Evolutionary conservation across 768 basidiomycete species (phyloP), one percentile per base, ranked within the genome.

Genomic region (Neoboletus subvelutipes): DNA sequence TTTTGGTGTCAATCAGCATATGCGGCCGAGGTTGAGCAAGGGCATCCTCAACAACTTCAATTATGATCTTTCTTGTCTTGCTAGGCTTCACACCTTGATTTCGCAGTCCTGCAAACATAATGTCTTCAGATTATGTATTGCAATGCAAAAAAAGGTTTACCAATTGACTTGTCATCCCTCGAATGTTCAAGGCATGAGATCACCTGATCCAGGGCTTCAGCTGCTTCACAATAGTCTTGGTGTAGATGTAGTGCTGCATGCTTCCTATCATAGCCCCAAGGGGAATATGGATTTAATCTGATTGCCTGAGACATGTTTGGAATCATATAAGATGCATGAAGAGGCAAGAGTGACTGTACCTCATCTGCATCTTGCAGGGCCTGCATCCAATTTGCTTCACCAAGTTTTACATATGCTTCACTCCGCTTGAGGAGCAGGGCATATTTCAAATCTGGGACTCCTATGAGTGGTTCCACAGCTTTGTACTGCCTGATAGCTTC

Each of bases 401-500:
- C 34, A 39, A 41, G 34, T 17, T 50, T 2, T 2, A 34, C 26
- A 28, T 63, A 29, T 15, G 62, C 65, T 24, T 36, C 7, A 7
- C 65, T 64, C 7, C 65, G 48, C 18, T 66, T 66, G 17, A 58
- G 48, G 4, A 67, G 33, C 3, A 67, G 24, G 0, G 26, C 33
- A 7, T 50, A 24, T 15, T 45, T 58, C 18, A 10, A 1, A n/a
- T 46, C 54, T 11, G 9, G 45, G n/a, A 54, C 57, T 24, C 31
- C 50, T 4, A 63, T 41, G 0, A 66, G 28, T 10, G 56, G 46
- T 51, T 61, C 48, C 12, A 56, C 52, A 10, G 55, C 56, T 3
- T 47, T 64, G 29, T 67, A 66, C 4, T 61, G 45, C n/a, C 36
- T 54, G 28, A 64, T 61, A 40, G 65, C 65, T 37, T 45, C 34